A percentile compares a stretch with the other conserved stretches of the same genome.
These are phyloP conservation scores for Aspergillus japonicus DNA, from an alignment of 2,329 filamentous ascomycete species.

Conservation along the genomic window DNA sequence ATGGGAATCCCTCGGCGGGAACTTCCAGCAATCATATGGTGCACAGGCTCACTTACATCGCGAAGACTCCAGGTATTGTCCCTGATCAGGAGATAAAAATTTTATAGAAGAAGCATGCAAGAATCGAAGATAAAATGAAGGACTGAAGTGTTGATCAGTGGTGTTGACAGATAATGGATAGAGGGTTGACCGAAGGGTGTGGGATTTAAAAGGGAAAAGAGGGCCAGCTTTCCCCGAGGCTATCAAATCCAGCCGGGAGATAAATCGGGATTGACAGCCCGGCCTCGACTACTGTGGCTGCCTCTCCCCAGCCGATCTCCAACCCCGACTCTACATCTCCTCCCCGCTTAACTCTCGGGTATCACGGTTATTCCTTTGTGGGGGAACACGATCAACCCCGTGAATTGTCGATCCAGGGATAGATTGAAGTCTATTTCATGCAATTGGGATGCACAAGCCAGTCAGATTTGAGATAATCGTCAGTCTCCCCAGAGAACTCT, in stretches of 20 bases:
- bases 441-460: not conserved
- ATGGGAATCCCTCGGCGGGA: not conserved
- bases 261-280: conserved; percentile 22
- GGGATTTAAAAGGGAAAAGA: conserved; percentile 15
- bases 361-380: not conserved
- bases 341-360: conserved; percentile 13
- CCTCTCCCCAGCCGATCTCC: conserved; percentile 17
- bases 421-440: not conserved
- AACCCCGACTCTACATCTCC: conserved; percentile 13
- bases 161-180: not conserved
- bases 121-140: not conserved
- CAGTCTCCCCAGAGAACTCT: not conserved
- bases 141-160: not conserved
- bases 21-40: not conserved
- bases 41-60: not conserved
- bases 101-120: not conserved
- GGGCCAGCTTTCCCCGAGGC: conserved; percentile 23
- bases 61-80: not conserved
- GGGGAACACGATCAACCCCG: not conserved
- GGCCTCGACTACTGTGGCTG: conserved; percentile 5
- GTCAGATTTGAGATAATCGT: not conserved
- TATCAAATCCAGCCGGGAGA: conserved; percentile 19
- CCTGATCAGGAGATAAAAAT: not conserved
- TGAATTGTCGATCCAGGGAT: not conserved
- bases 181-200: not conserved